Conservation (phyloP, 768 basidiomycete genomes). For the Rhizopogon vesiculosus region DNA sequence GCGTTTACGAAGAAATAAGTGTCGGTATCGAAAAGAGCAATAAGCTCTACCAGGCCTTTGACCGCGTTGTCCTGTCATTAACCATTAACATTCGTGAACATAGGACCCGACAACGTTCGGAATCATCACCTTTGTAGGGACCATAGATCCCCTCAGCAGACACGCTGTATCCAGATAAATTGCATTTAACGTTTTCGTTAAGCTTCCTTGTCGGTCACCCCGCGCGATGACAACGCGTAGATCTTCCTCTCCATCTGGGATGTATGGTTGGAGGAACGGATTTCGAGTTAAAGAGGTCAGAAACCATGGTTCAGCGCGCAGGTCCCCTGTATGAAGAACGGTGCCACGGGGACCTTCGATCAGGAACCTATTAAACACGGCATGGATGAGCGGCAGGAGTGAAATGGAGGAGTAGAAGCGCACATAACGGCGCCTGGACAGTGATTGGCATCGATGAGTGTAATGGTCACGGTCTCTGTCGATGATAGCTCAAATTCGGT, state of each 20-base stretch:
- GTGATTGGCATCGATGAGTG: constrained; percentile 88
- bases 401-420: constrained; percentile 13
- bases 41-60: constrained; percentile 60
- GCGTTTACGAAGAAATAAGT: constrained; percentile 84
- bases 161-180: constrained; percentile 84
- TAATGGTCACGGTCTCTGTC: constrained; percentile 61
- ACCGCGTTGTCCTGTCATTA: constrained; percentile 56
- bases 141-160: constrained; percentile 43
- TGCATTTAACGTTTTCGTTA: constrained; percentile 56
- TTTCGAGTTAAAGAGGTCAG: constrained; percentile 64
- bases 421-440: constrained; percentile 94
- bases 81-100: not conserved
- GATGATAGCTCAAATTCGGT: constrained; percentile 54
- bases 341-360: constrained; percentile 67
- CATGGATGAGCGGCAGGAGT: not conserved
- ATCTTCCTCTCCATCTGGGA: constrained; percentile 33
- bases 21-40: constrained; percentile 57
- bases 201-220: constrained; percentile 17
- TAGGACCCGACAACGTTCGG: constrained; percentile 4
- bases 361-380: constrained; percentile 59
- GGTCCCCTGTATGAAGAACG: constrained; percentile 90
- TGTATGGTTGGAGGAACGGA: constrained; percentile 67
- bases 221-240: constrained; percentile 21
- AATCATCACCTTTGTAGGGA: constrained; percentile 56
- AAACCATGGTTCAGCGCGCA: constrained; percentile 84